phyloP scores from a whole-genome alignment of 169 alveolate species.

The Eimeria tenella region DNA sequence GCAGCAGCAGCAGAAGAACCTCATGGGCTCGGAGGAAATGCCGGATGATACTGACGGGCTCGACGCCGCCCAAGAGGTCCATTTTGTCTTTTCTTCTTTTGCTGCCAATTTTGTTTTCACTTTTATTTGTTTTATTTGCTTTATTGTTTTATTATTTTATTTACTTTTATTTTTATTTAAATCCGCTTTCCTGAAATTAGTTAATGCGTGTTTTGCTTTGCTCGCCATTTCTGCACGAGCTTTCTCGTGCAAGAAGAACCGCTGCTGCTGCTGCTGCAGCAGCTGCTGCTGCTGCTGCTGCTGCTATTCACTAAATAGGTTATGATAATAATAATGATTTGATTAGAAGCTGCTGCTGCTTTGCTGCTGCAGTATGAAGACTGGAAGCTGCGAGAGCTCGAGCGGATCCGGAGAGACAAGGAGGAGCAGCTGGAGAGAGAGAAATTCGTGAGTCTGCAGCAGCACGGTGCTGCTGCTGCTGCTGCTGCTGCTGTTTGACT shows the following conservation, averaged over 20 bases:
- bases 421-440: conserved; percentile 82
- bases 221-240: too few relatives aligned
- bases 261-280: too few relatives aligned
- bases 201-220: too few relatives aligned
- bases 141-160: neutral
- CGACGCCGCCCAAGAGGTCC: conserved; percentile 54
- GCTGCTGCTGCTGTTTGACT: neutral
- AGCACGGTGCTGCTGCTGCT: conserved; percentile 11
- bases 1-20: neutral
- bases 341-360: too few relatives aligned
- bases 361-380: conserved; percentile 81
- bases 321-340: too few relatives aligned
- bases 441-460: conserved; percentile 77
- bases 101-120: neutral
- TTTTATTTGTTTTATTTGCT: neutral
- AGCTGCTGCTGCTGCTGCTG: too few relatives aligned
- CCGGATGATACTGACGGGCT: conserved; percentile 75
- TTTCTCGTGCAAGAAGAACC: too few relatives aligned
- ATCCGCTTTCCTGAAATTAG: too few relatives aligned
- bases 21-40: neutral
- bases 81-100: neutral
- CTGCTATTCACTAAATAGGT: too few relatives aligned
- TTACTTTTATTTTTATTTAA: too few relatives aligned
- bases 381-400: conserved; percentile 88
- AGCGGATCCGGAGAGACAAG: conserved; percentile 86